Percentiles rank a stretch among this genome's conserved stretches.
Evolutionary conservation across 345 rosid species (phyloP).

Genomic region (Pistacia integerrima): DNA sequence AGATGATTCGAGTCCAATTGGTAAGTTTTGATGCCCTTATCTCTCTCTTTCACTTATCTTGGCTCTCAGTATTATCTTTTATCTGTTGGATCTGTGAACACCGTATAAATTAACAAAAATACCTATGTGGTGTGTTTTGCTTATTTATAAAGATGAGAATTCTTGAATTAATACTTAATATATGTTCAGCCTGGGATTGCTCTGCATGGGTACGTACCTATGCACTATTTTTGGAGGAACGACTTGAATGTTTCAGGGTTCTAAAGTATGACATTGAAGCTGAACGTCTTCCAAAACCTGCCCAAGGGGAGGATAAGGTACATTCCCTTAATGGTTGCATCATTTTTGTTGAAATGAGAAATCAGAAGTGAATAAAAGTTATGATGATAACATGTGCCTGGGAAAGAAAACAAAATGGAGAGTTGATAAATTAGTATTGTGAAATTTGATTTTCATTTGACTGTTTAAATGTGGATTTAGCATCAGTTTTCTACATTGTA

Average conservation of each 20-base stretch:
- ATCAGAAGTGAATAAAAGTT: background rate
- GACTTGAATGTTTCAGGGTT: slow-evolving; percentile 91
- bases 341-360: background rate
- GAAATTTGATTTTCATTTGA: background rate
- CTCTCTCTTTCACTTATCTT: background rate
- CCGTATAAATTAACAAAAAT: background rate
- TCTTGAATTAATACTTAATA: background rate
- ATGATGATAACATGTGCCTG: background rate
- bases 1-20: slow-evolving; percentile 97
- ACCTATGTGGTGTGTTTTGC: background rate
- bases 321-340: background rate
- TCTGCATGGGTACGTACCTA: slow-evolving; percentile 99
- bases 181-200: slow-evolving; percentile 90
- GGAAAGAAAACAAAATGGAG: background rate
- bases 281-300: slow-evolving; percentile 83
- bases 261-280: slow-evolving; percentile 93
- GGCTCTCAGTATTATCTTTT: slow-evolving; percentile 4
- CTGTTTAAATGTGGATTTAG: background rate
- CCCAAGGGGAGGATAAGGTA: slow-evolving; percentile 88
- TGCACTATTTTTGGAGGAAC: slow-evolving; percentile 90
- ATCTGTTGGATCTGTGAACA: background rate
- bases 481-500: background rate
- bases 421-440: background rate
- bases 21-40: slow-evolving; percentile 31
- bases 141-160: slow-evolving; percentile 1